A percentile compares a stretch with the other conserved stretches of the same genome.
Conservation (phyloP, 2,329 filamentous ascomycete genomes). For the Claviceps humidiphila region DNA sequence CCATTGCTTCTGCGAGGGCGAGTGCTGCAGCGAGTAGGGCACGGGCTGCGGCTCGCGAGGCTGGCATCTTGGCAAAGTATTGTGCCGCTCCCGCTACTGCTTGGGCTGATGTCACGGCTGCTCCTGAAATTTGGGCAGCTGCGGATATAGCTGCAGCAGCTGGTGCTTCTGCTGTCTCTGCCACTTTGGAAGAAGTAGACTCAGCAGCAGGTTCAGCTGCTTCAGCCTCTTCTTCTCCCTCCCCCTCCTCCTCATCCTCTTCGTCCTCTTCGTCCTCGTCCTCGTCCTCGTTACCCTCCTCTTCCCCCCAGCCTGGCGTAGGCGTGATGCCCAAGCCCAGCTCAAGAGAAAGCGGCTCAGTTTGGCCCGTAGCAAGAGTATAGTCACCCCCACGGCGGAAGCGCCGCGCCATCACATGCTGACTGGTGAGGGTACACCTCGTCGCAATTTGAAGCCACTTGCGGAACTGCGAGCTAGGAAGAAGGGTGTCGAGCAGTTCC, state of each 20-base stretch:
- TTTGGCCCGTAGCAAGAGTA: constrained; percentile 79
- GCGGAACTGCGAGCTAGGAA: constrained; percentile 75
- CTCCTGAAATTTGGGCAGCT: constrained; percentile 23
- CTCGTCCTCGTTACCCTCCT: constrained; percentile 36
- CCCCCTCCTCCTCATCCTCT: constrained; percentile 37
- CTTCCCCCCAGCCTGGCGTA: constrained; percentile 69
- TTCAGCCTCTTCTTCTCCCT: constrained; percentile 24
- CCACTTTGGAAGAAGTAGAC: constrained; percentile 16
- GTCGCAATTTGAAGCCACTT: constrained; percentile 84
- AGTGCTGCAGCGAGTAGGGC: too few species aligned
- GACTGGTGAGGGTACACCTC: constrained; percentile 56
- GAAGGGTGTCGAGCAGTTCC: constrained; percentile 66
- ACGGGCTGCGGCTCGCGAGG: too few species aligned
- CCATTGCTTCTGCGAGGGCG: constrained; percentile 1
- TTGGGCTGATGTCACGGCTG: constrained; percentile 12
- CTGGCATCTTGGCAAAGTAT: too few species aligned
- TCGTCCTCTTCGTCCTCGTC: constrained; percentile 19
- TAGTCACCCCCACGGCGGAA: constrained; percentile 86
- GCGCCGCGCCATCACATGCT: constrained; percentile 68
- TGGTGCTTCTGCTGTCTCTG: constrained; percentile 22
- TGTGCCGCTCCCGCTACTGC: too few species aligned
- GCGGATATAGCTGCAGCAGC: too few species aligned
- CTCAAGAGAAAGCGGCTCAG: constrained; percentile 61
- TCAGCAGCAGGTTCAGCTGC: constrained; percentile 39
- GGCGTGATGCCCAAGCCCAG: constrained; percentile 81